Percentiles rank a stretch among this genome's conserved stretches.
Conservation (phyloP, 2,329 filamentous ascomycete species). For the Nannizzia gypsea region DNA sequence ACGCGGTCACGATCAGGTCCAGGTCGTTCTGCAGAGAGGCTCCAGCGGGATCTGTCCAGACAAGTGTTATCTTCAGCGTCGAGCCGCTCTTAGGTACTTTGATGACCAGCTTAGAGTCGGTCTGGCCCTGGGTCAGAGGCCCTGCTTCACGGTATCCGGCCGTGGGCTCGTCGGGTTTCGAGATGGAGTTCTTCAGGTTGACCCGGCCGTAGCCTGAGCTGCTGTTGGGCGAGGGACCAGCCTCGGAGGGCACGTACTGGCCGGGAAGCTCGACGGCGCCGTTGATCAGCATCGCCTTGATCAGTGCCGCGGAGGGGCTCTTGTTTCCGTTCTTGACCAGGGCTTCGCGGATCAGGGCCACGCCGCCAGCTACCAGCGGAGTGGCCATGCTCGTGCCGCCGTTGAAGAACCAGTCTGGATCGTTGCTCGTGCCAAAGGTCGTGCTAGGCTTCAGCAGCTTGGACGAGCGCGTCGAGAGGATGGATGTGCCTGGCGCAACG, state of each 20-base stretch:
- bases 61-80: slow-evolving; percentile 15
- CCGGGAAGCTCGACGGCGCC: slow-evolving; percentile 16
- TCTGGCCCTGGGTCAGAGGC: slow-evolving; percentile 7
- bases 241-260: slow-evolving; percentile 14
- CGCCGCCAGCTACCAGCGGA: slow-evolving; percentile 18
- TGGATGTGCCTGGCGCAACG: slow-evolving; percentile 17
- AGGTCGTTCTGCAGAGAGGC: slow-evolving; percentile 15
- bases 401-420: slow-evolving; percentile 13
- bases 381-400: slow-evolving; percentile 19
- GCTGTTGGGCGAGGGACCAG: slow-evolving; percentile 14
- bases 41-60: slow-evolving; percentile 15
- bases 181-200: slow-evolving; percentile 14
- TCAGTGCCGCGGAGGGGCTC: slow-evolving; percentile 16
- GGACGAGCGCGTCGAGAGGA: slow-evolving; percentile 14
- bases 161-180: slow-evolving; percentile 5
- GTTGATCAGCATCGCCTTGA: slow-evolving; percentile 21
- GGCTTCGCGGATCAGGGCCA: slow-evolving; percentile 16
- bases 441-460: slow-evolving; percentile 5
- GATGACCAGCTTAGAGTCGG: slow-evolving; percentile 7
- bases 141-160: slow-evolving; percentile 9
- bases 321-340: slow-evolving; percentile 12
- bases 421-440: slow-evolving; percentile 9
- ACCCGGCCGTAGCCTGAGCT: slow-evolving; percentile 18
- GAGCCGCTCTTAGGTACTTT: slow-evolving; percentile 3
- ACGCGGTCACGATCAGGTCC: slow-evolving; percentile 13